Base-by-base conservation (phyloP, 805 yeast species). In the Saccharomycopsis vini region DNA sequence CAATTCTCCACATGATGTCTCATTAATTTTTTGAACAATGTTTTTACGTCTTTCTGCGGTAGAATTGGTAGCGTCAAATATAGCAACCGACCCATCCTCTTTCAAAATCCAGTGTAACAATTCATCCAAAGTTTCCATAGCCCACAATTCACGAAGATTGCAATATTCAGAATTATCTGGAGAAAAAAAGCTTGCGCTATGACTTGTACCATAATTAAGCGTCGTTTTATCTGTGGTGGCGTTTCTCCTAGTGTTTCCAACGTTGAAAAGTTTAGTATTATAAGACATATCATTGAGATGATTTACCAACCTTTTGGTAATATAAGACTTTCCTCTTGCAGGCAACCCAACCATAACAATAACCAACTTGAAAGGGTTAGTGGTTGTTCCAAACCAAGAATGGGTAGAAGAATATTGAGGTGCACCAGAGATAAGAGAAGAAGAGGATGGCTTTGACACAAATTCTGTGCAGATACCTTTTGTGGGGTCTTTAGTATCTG, bases 231-330 rank as follows among this genome's bases (percentile, higher is more conserved):
- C 36, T 9, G 29, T 40, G n/a, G n/a, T n/a, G 19, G 1, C 7
- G 52, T 66, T 68, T 56, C 97, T 71, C 55, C 98, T 73, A 0
- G 97, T 90, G 55, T 92, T 85, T 1, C 98, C 98, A 24, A 92
- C 98, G 57, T 90, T 90, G 67, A 92, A 90, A 7, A 90, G 89
- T 51, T 81, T 72, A 47, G 95, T 80, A 53, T 84, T 87, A 55
- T 89, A 94, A 62, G 89, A 95, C 32, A 88, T 74, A 95, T 96
- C 90, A 63, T 90, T 90, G 58, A 90, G 67, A 62, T 86, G 92
- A 48, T 97, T 66, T 1, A 94, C 84, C 39, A 90, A 69, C 59
- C 92, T 90, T 62, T 88, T 90, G 42, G 97, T 87, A 50, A 90
- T 78, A 59, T 89, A 92, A 1, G 95, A 83, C 61, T 90, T 90